Evolutionary conservation across 2,329 filamentous ascomycete species (phyloP), one percentile per base, ranked within the genome.

Genomic region (Fusarium sterilihyphosum): DNA sequence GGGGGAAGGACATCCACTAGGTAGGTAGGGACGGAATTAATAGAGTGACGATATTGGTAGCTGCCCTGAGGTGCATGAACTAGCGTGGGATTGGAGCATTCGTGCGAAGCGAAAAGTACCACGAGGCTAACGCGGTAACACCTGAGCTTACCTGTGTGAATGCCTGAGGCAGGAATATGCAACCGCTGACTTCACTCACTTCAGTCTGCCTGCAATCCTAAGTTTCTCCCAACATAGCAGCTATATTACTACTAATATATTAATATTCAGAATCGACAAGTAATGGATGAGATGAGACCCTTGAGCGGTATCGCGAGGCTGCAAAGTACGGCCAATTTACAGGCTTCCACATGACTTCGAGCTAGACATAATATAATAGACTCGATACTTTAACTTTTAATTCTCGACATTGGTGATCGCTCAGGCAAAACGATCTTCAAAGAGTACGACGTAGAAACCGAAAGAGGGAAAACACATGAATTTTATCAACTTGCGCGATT

Each of bases 141-240:
- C 44, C 47, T 61, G 50, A 57, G 24, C 29, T n/a, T 7, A 8
- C 33, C 14, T 35, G 22, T 13, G 2, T 49, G 4, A 11, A 22
- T 76, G 71, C 77, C 77, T 78, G 64, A 78, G 77, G 77, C 77
- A 70, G 24, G 24, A 29, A n/a, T 29, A 29, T 41, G 24, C 24
- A 40, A 17, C 52, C 24, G 13, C 14, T 54, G n/a, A 38, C n/a
- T 22, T 17, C 13, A 37, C 14, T 54, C 18, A 38, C 33, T 22
- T 26, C n/a, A 37, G 50, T 29, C 35, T 22, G 18, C 18, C 29
- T 54, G 35, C 18, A 11, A 17, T n/a, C 20, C 35, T n/a, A 26
- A 18, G 24, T 54, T 38, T 22, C 50, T 38, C 33, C n/a, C n/a
- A 26, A 37, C 33, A 16, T 26, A 26, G 18, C 17, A n/a, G 26